These are phyloP conservation scores for Eucalyptus lansdowneana DNA, from an alignment of 345 rosid species.

Conservation along the genomic window DNA sequence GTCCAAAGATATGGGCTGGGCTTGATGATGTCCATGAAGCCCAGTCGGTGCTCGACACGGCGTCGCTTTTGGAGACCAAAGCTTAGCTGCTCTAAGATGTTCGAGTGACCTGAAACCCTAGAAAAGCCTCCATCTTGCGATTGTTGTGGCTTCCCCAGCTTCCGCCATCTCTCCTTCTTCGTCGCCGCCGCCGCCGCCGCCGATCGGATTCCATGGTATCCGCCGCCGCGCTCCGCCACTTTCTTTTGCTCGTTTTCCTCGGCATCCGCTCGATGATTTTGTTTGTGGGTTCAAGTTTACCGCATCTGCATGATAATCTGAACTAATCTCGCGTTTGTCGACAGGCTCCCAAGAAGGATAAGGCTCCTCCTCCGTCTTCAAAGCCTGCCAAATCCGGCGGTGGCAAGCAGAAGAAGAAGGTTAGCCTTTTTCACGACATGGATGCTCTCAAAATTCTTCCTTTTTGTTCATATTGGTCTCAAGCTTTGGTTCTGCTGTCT, in stretches of 20 bases:
- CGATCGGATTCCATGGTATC: neutral
- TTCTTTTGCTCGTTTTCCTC: neutral
- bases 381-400: slow-evolving; percentile 34
- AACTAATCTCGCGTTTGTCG: neutral
- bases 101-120: neutral
- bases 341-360: slow-evolving; percentile 37
- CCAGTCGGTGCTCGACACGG: neutral
- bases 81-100: neutral
- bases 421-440: neutral
- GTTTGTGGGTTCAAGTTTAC: neutral
- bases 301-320: neutral
- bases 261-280: neutral
- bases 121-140: neutral
- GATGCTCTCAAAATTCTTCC: neutral
- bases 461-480: neutral
- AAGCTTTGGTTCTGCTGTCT: neutral
- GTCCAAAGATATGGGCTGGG: neutral
- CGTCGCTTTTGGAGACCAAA: neutral
- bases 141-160: neutral
- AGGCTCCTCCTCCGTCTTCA: slow-evolving; percentile 29
- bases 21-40: neutral
- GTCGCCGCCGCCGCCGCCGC: neutral
- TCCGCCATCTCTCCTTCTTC: neutral
- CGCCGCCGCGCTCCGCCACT: neutral
- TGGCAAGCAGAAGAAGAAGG: slow-evolving; percentile 41